These are phyloP conservation scores for Pythium chondricola DNA, from an alignment of 352 stramenopile genomes.

Conservation along the genomic window DNA sequence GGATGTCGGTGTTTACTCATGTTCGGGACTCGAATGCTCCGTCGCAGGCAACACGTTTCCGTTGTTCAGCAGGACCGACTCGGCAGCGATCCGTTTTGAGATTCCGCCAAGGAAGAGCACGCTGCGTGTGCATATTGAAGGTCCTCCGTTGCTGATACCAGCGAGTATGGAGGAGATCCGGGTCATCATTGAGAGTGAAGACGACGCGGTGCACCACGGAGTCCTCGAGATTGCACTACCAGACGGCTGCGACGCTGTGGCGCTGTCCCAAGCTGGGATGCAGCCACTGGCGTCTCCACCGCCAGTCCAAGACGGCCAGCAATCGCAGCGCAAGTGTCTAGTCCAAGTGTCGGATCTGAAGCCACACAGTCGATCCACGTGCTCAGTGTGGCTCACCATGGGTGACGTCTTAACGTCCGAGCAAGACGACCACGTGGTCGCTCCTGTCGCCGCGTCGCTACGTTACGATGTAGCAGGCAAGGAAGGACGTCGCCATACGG, in stretches of 20 bases:
- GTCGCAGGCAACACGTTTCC: conserved; percentile 48
- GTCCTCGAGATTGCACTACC: conserved; percentile 40
- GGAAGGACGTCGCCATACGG: conserved; percentile 6
- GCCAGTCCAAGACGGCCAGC: neutral
- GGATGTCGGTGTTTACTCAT: conserved; percentile 42
- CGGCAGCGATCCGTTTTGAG: conserved; percentile 33
- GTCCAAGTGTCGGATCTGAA: conserved; percentile 5
- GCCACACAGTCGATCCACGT: neutral
- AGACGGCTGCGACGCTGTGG: conserved; percentile 4
- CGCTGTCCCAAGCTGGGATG: conserved; percentile 7
- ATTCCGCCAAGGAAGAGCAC: conserved; percentile 52
- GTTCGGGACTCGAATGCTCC: conserved; percentile 45
- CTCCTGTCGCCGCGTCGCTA: conserved; percentile 9
- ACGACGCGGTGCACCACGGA: conserved; percentile 39
- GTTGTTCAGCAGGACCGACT: conserved; percentile 26
- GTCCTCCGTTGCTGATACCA: conserved; percentile 43
- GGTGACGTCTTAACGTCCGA: neutral
- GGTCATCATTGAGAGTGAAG: conserved; percentile 37
- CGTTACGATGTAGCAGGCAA: conserved; percentile 13
- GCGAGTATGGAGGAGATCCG: conserved; percentile 32
- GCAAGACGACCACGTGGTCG: neutral
- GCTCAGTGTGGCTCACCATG: conserved; percentile 18
- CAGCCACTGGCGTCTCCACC: neutral
- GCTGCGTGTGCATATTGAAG: conserved; percentile 34
- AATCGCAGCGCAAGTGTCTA: neutral